Evolutionary conservation across 169 alveolate species (phyloP), one percentile per base, ranked within the genome.

Genomic region (Plasmodium cynomolgi): DNA sequence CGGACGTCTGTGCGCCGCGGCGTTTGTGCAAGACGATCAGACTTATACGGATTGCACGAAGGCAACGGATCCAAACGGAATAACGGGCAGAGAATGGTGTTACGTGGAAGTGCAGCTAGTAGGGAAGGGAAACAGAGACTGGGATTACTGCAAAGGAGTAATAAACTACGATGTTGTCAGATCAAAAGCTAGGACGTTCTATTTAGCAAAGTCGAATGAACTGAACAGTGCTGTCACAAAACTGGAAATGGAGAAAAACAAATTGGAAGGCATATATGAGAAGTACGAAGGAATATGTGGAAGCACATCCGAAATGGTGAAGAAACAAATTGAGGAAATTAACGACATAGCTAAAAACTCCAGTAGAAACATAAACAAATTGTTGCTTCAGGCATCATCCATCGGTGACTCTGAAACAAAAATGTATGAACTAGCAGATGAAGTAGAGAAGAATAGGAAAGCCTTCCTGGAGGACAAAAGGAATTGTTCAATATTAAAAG

Each of bases 1-100:
- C 54, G 99, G 99, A 2, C 88, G 97, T 47, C 95, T 98, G 26
- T 98, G 99, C 92, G 98, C 99, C 2, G 99, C 99, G 4, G 99
- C 98, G 31, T 98, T 98, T 91, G 99, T 97, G 41, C 98, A 98
- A 58, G 98, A 98, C 75, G 98, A 97, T 29, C 96, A 96, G 56
- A 97, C 97, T 11, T 98, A 96, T 96, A 98, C 99, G 15, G 99
- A 97, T 72, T 98, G 99, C 83, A 98, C 99, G 3, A 93, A 95
- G 17, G 96, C 98, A 44, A 96, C 96, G 79, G 98, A 98, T 37
- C 99, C 99, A 2, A 98, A 98, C 73, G 99, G 99, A 44, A 11
- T 83, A 58, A 94, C 94, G 93, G 98, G 98, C 29, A 84, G 98
- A 44, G 98, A 97, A 50, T 98, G 99, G 99, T 98, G 99, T 83